A percentile compares a stretch with the other conserved stretches of the same genome.
phyloP scores from a whole-genome alignment of 768 basidiomycete species.

The Hirschioporus abietinus region DNA sequence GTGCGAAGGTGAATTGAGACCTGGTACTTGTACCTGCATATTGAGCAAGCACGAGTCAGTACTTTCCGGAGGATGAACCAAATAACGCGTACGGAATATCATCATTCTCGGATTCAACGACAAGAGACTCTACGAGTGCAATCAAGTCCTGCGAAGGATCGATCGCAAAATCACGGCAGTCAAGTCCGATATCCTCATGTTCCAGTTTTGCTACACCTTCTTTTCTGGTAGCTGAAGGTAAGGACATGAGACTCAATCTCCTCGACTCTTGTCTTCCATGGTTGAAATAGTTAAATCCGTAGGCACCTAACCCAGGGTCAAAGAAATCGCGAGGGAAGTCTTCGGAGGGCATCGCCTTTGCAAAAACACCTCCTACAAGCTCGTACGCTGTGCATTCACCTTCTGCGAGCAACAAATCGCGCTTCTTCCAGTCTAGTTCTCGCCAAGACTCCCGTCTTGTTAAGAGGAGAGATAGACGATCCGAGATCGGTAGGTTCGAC shows the following conservation, averaged over 20 bases:
- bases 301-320: background rate
- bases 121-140: constrained; percentile 27
- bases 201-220: constrained; percentile 14
- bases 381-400: constrained; percentile 49
- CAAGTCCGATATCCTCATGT: constrained; percentile 32
- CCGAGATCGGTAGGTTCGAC: constrained; percentile 17
- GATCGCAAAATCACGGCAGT: constrained; percentile 54
- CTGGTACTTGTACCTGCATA: constrained; percentile 15
- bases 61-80: constrained; percentile 5
- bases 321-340: constrained; percentile 1
- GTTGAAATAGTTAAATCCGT: background rate
- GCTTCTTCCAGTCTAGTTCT: constrained; percentile 22
- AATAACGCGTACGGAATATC: background rate
- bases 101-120: too few relatives aligned
- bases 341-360: constrained; percentile 28
- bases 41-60: constrained; percentile 6
- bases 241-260: too few relatives aligned
- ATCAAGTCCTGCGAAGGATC: constrained; percentile 62
- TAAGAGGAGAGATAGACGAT: constrained; percentile 29
- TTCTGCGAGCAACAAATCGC: constrained; percentile 23
- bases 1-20: constrained; percentile 37
- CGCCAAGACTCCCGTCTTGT: constrained; percentile 32
- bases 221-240: too few relatives aligned
- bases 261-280: too few relatives aligned
- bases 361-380: constrained; percentile 55